phyloP scores from a whole-genome alignment of 169 alveolate species.

The Eimeria praecox region DNA sequence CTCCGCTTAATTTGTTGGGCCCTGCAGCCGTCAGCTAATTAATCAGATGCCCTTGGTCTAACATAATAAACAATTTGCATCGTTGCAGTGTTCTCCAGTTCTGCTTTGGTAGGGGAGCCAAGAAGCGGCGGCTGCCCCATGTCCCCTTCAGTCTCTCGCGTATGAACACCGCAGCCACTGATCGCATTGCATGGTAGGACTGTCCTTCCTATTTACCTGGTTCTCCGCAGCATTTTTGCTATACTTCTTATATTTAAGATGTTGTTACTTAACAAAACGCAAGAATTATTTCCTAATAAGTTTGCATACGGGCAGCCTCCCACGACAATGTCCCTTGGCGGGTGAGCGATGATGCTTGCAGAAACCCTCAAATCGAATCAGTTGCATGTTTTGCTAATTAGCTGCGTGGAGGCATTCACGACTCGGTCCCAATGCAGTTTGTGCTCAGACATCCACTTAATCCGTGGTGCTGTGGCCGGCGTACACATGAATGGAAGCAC shows the following conservation, averaged over 20 bases:
- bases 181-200: background rate
- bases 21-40: background rate
- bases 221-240: background rate
- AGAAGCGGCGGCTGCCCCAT: constrained; percentile 37
- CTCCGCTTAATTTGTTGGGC: constrained; percentile 14
- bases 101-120: constrained; percentile 29
- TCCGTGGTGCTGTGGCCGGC: background rate
- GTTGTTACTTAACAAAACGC: background rate
- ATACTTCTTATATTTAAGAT: background rate
- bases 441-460: background rate
- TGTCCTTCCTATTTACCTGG: background rate
- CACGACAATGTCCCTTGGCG: constrained; percentile 47
- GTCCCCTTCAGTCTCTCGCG: constrained; percentile 58
- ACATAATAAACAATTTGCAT: background rate
- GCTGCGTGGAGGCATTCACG: background rate
- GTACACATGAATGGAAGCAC: background rate
- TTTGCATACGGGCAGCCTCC: background rate
- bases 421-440: background rate
- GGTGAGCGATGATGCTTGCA: constrained; percentile 49
- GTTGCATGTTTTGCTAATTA: background rate
- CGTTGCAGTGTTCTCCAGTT: background rate
- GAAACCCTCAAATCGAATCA: background rate
- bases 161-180: constrained; percentile 41
- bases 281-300: background rate
- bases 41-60: constrained; percentile 7